Evolutionary conservation across 2,329 filamentous ascomycete species (phyloP), one percentile per base, ranked within the genome.

Genomic region (Cytospora piceicola): DNA sequence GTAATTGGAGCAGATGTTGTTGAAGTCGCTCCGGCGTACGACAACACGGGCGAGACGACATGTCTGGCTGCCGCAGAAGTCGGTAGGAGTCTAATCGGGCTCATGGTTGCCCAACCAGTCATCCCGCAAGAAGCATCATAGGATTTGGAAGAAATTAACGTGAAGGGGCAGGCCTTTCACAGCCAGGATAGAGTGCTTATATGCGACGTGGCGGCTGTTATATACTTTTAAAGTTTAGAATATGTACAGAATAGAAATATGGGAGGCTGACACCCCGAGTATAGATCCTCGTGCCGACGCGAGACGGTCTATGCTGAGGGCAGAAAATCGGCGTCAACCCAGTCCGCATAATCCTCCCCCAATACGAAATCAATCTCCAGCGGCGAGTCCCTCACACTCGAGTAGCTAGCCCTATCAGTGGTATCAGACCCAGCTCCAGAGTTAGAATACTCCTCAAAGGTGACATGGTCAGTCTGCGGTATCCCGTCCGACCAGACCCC

Each of bases 1-100:
- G 80, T 94, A 5, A 87, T 94, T 0, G 91, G 90, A 1, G 91
- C 88, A 0, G 92, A 94, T 77, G 85, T 94, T 56, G 91, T 94
- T 5, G 91, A 94, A 78, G 90, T 94, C 4, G 85, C 88, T 1
- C 92, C 92, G 0, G 87, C 86, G 3, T 94, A 93, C 75, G 92
- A 94, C 78, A 89, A 88, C 22, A 80, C 79, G 17, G 90, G 86
- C 2, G 91, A 94, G 77, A 88, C 85, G 30, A 95, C 92, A 7
- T 67, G 61, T 29, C 15, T 67, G 51, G 65, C 65, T 8, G 65
- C 65, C 49, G 65, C 65, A 7, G 65, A 67, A 39, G 63, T 64
- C 7, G 63, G 56, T 8, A 58, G 63, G 14, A 64, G 63, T 7
- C 34, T 64, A n/a, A 61, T 64, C 11, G 49, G 49, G 1, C 29